Conservation (phyloP, 192 early-diverging fungal genomes). For the Radiomyces spectabilis region DNA sequence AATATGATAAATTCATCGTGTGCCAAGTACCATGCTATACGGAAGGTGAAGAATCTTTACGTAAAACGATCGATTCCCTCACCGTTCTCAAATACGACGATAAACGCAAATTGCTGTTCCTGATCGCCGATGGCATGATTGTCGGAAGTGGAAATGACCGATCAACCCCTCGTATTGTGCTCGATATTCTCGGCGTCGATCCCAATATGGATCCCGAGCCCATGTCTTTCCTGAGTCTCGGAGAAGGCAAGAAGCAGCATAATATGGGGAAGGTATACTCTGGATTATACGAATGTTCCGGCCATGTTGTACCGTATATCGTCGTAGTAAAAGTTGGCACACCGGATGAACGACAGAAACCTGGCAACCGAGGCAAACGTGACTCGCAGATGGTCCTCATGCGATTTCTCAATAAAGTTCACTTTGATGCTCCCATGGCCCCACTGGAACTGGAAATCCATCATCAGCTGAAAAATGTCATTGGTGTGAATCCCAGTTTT, state of each 20-base stretch:
- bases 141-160: slow-evolving; percentile 94
- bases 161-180: slow-evolving; percentile 91
- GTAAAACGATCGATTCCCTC: slow-evolving; percentile 80
- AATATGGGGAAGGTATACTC: slow-evolving; percentile 98
- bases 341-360: slow-evolving; percentile 70
- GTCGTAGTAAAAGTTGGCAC: slow-evolving; percentile 93
- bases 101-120: slow-evolving; percentile 82
- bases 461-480: slow-evolving; percentile 98
- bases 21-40: slow-evolving; percentile 96
- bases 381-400: slow-evolving; percentile 98
- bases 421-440: slow-evolving; percentile 89
- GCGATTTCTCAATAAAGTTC: slow-evolving; percentile 95
- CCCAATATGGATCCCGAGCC: slow-evolving; percentile 73
- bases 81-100: slow-evolving; percentile 78
- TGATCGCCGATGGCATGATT: slow-evolving; percentile 92
- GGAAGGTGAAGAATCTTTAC: slow-evolving; percentile 80
- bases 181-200: slow-evolving; percentile 86
- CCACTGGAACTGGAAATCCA: slow-evolving; percentile 96
- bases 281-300: slow-evolving; percentile 87
- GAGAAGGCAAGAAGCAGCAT: slow-evolving; percentile 85
- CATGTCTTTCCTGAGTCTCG: slow-evolving; percentile 79
- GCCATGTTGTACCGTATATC: slow-evolving; percentile 92
- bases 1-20: slow-evolving; percentile 92
- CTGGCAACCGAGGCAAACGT: slow-evolving; percentile 97
- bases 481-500: slow-evolving; percentile 92